These are phyloP conservation scores for Graphium sp. DNA, from an alignment of 2,329 filamentous ascomycete species.

Conservation along the genomic window DNA sequence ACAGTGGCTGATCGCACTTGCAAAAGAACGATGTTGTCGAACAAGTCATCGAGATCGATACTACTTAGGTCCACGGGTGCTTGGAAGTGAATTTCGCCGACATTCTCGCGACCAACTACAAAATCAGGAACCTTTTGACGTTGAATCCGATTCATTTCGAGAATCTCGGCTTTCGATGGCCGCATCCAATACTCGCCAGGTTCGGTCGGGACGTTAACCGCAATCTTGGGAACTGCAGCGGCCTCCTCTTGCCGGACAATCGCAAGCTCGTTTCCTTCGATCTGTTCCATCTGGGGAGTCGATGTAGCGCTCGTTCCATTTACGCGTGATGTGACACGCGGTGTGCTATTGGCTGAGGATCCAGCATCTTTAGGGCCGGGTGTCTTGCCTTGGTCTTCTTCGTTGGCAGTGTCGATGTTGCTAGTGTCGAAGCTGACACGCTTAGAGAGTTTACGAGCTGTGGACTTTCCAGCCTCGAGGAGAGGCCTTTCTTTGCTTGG, in stretches of 20 bases:
- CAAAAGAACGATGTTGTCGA: conserved; percentile 59
- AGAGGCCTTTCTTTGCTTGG: conserved; percentile 33
- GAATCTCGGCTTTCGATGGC: conserved; percentile 58
- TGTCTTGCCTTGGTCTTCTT: conserved; percentile 17
- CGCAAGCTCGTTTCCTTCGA: conserved; percentile 59
- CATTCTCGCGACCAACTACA: conserved; percentile 64
- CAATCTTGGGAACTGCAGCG: conserved; percentile 5
- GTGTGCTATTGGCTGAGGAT: conserved; percentile 12
- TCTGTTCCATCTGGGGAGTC: conserved; percentile 51
- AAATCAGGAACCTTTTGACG: conserved; percentile 59
- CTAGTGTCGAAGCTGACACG: conserved; percentile 81
- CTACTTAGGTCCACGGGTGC: conserved; percentile 66
- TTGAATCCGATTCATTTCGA: conserved; percentile 64
- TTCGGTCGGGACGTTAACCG: conserved; percentile 21
- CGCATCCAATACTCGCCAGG: conserved; percentile 78
- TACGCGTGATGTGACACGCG: conserved; percentile 6
- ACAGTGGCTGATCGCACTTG: conserved; percentile 71
- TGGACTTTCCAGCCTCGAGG: conserved; percentile 18
- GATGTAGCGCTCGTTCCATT: conserved; percentile 11
- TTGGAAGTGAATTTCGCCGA: conserved; percentile 71
- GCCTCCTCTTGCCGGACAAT: conserved; percentile 66
- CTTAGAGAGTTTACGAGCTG: conserved; percentile 50
- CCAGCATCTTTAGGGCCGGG: conserved; percentile 23
- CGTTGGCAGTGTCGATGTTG: conserved; percentile 27
- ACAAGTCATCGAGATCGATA: conserved; percentile 67